phyloP scores from a whole-genome alignment of 306 rosid genomes.

The Erythrophleum fordii region DNA sequence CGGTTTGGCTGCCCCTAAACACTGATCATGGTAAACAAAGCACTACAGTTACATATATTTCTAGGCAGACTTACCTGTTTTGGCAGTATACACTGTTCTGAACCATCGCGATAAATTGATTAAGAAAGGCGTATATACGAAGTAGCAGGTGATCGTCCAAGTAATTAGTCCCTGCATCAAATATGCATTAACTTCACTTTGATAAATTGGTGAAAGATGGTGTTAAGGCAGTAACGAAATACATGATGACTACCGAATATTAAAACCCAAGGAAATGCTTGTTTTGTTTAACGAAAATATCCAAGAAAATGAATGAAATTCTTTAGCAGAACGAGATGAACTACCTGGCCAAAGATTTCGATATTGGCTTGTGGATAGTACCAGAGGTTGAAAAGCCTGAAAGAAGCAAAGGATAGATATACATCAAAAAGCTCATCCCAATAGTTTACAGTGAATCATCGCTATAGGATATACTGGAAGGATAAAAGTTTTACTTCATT shows the following conservation, averaged over 20 bases:
- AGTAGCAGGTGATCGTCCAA: conserved; percentile 61
- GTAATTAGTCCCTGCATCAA: conserved; percentile 52
- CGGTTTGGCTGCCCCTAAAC: not conserved
- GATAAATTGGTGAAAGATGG: not conserved
- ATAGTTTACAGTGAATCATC: not conserved
- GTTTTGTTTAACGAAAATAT: not conserved
- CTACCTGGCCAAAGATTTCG: conserved; percentile 55
- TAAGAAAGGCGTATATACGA: conserved; percentile 38
- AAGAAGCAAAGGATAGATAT: conserved; percentile 29
- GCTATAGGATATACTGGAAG: not conserved
- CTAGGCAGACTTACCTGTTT: conserved; percentile 39
- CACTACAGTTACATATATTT: not conserved
- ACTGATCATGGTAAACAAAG: too few relatives aligned
- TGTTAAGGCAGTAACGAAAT: not conserved
- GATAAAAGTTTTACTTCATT: conserved; percentile 46
- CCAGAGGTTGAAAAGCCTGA: conserved; percentile 53
- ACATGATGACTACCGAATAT: not conserved
- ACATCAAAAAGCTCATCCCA: not conserved
- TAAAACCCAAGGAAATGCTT: not conserved
- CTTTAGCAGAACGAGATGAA: not conserved
- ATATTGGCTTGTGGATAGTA: conserved; percentile 50
- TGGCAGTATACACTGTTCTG: conserved; percentile 40
- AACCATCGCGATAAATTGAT: conserved; percentile 57
- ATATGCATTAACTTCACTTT: not conserved
- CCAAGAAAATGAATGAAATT: conserved; percentile 11